Evolutionary conservation across 495 filamentous ascomycete species (phyloP).

Genomic region (Opeltia flavorubescens): DNA sequence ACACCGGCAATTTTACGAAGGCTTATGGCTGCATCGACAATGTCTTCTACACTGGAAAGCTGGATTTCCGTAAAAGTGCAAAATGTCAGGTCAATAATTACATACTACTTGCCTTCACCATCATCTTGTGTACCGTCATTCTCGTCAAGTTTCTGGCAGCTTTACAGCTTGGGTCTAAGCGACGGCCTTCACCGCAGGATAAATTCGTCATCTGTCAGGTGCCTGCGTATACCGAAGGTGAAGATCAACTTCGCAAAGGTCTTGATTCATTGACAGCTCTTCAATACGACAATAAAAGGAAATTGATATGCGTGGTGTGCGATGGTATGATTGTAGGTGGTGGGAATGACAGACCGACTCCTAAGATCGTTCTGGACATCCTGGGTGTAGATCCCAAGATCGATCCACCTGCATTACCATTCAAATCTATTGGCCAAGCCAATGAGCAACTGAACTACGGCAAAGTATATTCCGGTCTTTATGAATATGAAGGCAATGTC

Average conservation of each 20-base stretch:
- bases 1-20: slow-evolving; percentile 34
- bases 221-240: slow-evolving; percentile 94
- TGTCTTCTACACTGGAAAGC: slow-evolving; percentile 66
- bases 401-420: slow-evolving; percentile 83
- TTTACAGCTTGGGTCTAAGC: slow-evolving; percentile 84
- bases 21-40: slow-evolving; percentile 69
- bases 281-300: slow-evolving; percentile 94
- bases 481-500: slow-evolving; percentile 94
- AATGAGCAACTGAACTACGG: slow-evolving; percentile 94
- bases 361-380: slow-evolving; percentile 94
- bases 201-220: slow-evolving; percentile 99
- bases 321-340: slow-evolving; percentile 94
- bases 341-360: slow-evolving; percentile 91
- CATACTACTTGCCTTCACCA: slow-evolving; percentile 72
- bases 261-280: slow-evolving; percentile 88
- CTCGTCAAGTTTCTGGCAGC: slow-evolving; percentile 84
- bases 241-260: slow-evolving; percentile 82
- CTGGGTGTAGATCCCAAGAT: slow-evolving; percentile 94
- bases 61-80: slow-evolving; percentile 67
- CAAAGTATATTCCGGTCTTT: slow-evolving; percentile 96
- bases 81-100: slow-evolving; percentile 84
- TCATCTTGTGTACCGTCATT: slow-evolving; percentile 69
- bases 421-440: slow-evolving; percentile 79
- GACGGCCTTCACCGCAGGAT: slow-evolving; percentile 78
- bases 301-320: slow-evolving; percentile 85